Base-by-base conservation (phyloP, 495 filamentous ascomycete genomes). In the Trichoderma asperelloides region DNA sequence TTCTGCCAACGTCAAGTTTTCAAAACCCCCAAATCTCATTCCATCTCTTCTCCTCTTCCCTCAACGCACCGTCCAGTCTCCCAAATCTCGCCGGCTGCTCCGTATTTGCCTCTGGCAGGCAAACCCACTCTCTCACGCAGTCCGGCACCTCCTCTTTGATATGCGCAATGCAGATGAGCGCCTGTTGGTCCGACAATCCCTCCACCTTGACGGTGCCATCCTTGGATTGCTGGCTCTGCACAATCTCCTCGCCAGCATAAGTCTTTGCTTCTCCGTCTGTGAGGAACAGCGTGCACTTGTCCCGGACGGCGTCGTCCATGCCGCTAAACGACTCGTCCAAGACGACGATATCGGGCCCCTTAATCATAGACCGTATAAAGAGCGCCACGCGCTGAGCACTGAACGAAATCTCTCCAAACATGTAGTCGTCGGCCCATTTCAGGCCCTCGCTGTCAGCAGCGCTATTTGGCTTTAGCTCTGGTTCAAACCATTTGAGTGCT, bases 311-410 rank as follows among this genome's bases (percentile, higher is more conserved):
- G 47, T 89, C 86, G 68, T 93, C 87, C 87, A 98, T 91, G 33
- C 94, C 93, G 57, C 90, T 92, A 71, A 96, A 96, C 0, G 95
- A 87, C 76, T 98, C 95, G 71, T 98, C 95, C 2, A 98, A 84
- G 45, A 98, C 90, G 39, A 98, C 82, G 55, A 98, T 84, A 68
- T 97, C 94, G 0, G 93, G 91, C 65, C 84, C 84, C 69, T 92
- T 89, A 70, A 95, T 85, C 41, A 96, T 78, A 18, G 94, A 90
- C 8, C 96, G 86, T 33, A 98, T 78, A 75, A 98, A 95, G 2
- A 98, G 84, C 12, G 89, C 82, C 8, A 97, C 81, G 27, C 93
- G 87, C 76, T 98, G 95, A 0, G 91, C 86, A 7, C 86, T 88
- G 71, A 91, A 89, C 23, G 86, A 85, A 1, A 93, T 79, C 66